Evolutionary conservation across 208 protist genomes (phyloP), one percentile per base, ranked within the genome.

Genomic region (Crithidia mellificae): DNA sequence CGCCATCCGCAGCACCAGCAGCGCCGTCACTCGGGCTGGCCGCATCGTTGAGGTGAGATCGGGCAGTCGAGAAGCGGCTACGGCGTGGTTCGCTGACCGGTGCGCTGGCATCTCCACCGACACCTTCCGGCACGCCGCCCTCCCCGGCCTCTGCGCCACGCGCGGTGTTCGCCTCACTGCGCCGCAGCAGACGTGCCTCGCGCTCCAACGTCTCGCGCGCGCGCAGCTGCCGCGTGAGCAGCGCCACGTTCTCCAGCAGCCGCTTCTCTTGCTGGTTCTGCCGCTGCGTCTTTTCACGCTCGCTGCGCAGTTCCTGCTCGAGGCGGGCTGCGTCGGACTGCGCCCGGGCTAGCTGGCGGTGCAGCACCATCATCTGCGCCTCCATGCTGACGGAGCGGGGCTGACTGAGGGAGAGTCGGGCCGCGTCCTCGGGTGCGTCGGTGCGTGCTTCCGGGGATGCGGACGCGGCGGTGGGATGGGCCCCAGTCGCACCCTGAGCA

Each of bases 191-290:
- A 22, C 73, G 78, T 9, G 63, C 34, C n/a, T 69, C 68, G 27
- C 54, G 70, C 43, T 85, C 74, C 17, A 55, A 43, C 15, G 62
- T 66, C 56, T 92, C 83, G 17, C 78, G 61, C 9, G 22, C 55
- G 24, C 74, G 80, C 32, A 92, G 70, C 30, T 80, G 78, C 22
- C 58, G 70, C 25, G 80, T 79, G 1, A 92, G 52, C 38, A 46
- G 51, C 6, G 50, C 44, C 11, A 92, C 66, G 47, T 85, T 81
- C 14, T 74, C 72, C 30, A 89, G 59, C 49, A 92, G 52, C 46
- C 79, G 74, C 22, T 71, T 74, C 58, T 87, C 83, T 20, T 72
- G 49, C 20, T 47, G 32, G 17, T 59, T 43, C 63, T 86, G 73
- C 24, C 72, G 74, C 38, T 68, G 68, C 20, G 58, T 69, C 52